Conservation (phyloP, 2,329 filamentous ascomycete genomes). For the Alternaria gansuensis region DNA sequence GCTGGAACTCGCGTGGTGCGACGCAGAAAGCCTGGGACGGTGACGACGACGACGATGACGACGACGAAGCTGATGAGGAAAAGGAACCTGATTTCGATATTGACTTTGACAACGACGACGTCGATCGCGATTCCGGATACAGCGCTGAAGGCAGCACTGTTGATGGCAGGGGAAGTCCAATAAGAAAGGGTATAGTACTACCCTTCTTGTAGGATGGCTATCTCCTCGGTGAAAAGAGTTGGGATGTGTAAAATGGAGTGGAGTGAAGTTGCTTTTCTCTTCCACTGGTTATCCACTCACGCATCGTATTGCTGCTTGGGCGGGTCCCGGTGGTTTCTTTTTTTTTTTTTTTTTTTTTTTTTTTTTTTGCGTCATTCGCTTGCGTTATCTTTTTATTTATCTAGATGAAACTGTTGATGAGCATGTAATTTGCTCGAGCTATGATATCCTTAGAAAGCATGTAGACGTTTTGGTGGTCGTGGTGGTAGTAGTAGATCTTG, state of each 20-base stretch:
- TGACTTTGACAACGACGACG: conserved; percentile 80
- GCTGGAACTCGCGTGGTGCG: conserved; percentile 94
- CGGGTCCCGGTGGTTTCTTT: conserved; percentile 17
- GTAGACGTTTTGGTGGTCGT: neutral
- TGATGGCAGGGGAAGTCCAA: conserved; percentile 47
- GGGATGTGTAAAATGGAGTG: neutral
- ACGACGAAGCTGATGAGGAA: conserved; percentile 55
- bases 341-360: conserved; percentile 7
- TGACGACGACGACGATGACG: conserved; percentile 57
- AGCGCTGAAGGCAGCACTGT: conserved; percentile 50
- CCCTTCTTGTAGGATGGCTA: conserved; percentile 37
- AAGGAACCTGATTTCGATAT: conserved; percentile 82
- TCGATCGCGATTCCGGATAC: conserved; percentile 55
- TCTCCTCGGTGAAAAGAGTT: neutral
- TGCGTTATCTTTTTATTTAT: neutral
- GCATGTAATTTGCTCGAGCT: conserved; percentile 4
- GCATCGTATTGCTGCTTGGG: conserved; percentile 14
- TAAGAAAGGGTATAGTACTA: conserved; percentile 47
- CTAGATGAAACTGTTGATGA: neutral
- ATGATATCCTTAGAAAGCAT: conserved; percentile 10
- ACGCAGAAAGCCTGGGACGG: conserved; percentile 84
- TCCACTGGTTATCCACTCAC: conserved; percentile 9
- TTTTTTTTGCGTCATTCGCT: conserved; percentile 1
- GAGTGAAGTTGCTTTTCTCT: neutral
- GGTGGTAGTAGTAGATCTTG: neutral